Evolutionary conservation across 2,329 filamentous ascomycete species (phyloP), one percentile per base, ranked within the genome.

Genomic region (Pleurostoma richardsiae): DNA sequence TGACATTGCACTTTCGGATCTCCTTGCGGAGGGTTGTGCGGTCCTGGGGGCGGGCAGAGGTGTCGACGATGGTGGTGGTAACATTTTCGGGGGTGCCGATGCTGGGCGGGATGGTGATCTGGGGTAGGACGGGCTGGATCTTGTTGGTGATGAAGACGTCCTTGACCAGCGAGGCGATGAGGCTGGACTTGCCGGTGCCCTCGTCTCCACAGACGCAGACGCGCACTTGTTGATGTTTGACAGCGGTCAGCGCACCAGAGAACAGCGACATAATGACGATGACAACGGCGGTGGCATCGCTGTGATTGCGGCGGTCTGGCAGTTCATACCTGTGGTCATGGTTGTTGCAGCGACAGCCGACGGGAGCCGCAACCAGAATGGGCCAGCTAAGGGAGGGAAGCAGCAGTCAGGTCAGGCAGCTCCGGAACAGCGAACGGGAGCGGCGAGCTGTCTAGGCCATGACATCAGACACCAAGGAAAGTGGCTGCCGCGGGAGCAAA

Each of bases 131-230:
- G 10, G 91, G 81, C 65, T 96, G 92, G 61, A 99, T 96, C 72
- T 95, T 96, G 69, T 88, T 89, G 54, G 87, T 89, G 59, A 97
- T 88, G 67, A 97, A 99, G 66, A 92, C 88, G 64, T 96, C 92
- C 65, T 97, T 97, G 65, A 99, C 92, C 38, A 99, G 83, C 48
- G 90, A 95, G 47, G 91, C 94, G 62, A 96, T 95, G 65, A 96
- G 78, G 66, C 88, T 94, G 50, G 88, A 94, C 71, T 96, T 96
- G 59, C 90, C 90, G n/a, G 88, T 90, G 58, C 88, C 88, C 70
- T 97, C 92, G 67, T 99, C 94, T 61, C 94, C 94, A 72, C 91
- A 96, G 49, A 97, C 89, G 67, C 90, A 96, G 61, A 97, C 91
- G 54, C 94, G 88, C 51, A 97, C 92, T 73, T n/a, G 38, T 19